phyloP scores from a whole-genome alignment of 805 yeast species.

The Cyberlindnera saturnus region DNA sequence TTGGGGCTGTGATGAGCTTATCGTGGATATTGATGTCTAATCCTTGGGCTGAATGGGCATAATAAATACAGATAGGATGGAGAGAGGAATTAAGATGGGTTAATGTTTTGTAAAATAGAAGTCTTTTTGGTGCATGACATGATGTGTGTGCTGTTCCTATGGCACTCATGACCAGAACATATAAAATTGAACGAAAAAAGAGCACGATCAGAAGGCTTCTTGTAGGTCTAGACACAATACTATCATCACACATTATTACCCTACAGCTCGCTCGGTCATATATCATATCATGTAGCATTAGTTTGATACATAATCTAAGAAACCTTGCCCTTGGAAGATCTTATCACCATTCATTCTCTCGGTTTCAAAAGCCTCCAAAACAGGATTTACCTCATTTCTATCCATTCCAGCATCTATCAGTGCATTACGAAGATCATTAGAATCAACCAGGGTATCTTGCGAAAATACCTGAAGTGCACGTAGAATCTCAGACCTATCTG shows the following conservation, averaged over 20 bases:
- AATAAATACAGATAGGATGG: background rate
- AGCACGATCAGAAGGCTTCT: background rate
- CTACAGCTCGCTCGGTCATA: background rate
- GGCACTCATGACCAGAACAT: too few relatives aligned
- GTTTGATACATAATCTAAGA: slow-evolving; percentile 37
- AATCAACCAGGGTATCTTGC: slow-evolving; percentile 38
- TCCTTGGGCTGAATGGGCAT: slow-evolving; percentile 22
- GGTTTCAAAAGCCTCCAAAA: slow-evolving; percentile 50
- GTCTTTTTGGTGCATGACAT: background rate
- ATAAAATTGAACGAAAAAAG: background rate
- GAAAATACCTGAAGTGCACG: slow-evolving; percentile 55
- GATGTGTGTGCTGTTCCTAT: background rate
- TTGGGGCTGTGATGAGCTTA: slow-evolving; percentile 98
- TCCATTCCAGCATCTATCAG: slow-evolving; percentile 39
- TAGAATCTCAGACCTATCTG: slow-evolving; percentile 44
- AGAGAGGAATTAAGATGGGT: background rate
- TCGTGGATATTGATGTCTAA: slow-evolving; percentile 56
- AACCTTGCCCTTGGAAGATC: slow-evolving; percentile 54
- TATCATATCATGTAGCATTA: background rate
- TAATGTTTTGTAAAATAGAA: background rate
- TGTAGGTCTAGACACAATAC: background rate
- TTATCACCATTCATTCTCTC: slow-evolving; percentile 50
- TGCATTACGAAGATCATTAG: slow-evolving; percentile 42
- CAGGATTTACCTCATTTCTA: slow-evolving; percentile 38
- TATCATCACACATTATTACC: too few relatives aligned